phyloP scores from a whole-genome alignment of 805 yeast genomes.

The Lachancea dasiensis region DNA sequence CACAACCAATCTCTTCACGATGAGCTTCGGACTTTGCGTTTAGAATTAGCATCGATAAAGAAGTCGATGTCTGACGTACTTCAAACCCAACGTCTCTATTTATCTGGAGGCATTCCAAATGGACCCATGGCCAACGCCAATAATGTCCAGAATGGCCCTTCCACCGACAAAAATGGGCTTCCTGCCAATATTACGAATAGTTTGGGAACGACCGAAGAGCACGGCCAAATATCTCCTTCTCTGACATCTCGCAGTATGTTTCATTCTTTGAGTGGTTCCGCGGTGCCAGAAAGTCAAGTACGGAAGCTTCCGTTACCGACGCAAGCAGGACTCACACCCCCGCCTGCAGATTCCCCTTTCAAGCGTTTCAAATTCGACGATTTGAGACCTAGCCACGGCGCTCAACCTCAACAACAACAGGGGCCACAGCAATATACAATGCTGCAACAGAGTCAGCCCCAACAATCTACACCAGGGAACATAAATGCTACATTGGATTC shows the following conservation, averaged over 20 bases:
- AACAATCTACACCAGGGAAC: neutral
- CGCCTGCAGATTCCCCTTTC: slow-evolving; percentile 8
- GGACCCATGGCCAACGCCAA: no score
- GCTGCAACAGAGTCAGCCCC: slow-evolving; percentile 2
- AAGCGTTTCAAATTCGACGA: slow-evolving; percentile 11
- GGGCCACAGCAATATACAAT: slow-evolving; percentile 2
- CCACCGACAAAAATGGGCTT: slow-evolving; percentile 23
- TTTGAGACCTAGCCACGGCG: neutral
- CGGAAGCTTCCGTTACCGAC: slow-evolving; percentile 11
- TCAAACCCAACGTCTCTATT: slow-evolving; percentile 22
- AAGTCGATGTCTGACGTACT: slow-evolving; percentile 26
- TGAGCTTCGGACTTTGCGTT: slow-evolving; percentile 26
- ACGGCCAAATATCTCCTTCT: slow-evolving; percentile 14
- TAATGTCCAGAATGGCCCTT: no score
- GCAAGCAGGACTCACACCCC: slow-evolving; percentile 8
- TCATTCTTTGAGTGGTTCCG: slow-evolving; percentile 10
- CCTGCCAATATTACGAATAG: slow-evolving; percentile 18
- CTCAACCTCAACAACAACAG: neutral
- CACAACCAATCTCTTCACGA: slow-evolving; percentile 29
- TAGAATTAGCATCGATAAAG: slow-evolving; percentile 24
- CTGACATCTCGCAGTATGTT: slow-evolving; percentile 17
- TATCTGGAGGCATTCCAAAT: slow-evolving; percentile 5
- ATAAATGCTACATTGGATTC: slow-evolving; percentile 26
- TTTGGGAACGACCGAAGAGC: slow-evolving; percentile 19
- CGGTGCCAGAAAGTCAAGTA: slow-evolving; percentile 7